phyloP scores from a whole-genome alignment of 2,329 filamentous ascomycete species.

The Clarireedia sp. region DNA sequence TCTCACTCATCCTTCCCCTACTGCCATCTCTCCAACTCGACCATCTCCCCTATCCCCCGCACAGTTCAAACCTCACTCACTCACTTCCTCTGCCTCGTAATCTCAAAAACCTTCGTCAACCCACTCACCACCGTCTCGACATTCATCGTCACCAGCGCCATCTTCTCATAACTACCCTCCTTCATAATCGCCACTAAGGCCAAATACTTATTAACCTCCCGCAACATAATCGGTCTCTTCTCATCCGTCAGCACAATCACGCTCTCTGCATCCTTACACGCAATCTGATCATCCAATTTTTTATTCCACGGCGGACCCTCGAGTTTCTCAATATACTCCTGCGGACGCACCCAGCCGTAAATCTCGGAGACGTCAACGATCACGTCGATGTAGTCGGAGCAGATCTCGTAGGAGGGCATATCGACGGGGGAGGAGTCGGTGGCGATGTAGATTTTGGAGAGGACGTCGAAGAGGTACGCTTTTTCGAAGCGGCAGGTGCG shows the following conservation, averaged over 20 bases:
- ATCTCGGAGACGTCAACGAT: conserved; percentile 96
- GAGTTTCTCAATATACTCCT: conserved; percentile 45
- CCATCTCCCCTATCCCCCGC: too few relatives aligned
- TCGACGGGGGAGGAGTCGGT: conserved; percentile 90
- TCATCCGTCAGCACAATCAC: conserved; percentile 59
- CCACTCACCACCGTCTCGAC: conserved; percentile 75
- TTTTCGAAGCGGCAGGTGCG: conserved; percentile 95
- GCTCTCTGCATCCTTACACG: conserved; percentile 58
- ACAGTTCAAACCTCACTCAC: too few relatives aligned
- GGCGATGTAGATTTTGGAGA: conserved; percentile 97
- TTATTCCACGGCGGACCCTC: conserved; percentile 55
- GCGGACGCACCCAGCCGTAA: conserved; percentile 67
- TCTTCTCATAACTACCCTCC: conserved; percentile 75
- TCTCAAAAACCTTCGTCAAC: conserved; percentile 69
- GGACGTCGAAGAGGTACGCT: conserved; percentile 93
- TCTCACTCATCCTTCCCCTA: background rate
- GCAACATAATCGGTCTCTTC: conserved; percentile 54
- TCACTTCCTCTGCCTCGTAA: conserved; percentile 48
- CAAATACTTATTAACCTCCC: conserved; percentile 66
- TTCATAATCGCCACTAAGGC: conserved; percentile 82
- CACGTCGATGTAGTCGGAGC: conserved; percentile 96
- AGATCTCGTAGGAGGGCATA: conserved; percentile 95
- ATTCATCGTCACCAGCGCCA: conserved; percentile 80
- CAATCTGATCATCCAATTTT: conserved; percentile 57
- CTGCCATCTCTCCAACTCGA: background rate